Conservation (phyloP, 2,329 filamentous ascomycete genomes). For the Claviceps pazoutovae region DNA sequence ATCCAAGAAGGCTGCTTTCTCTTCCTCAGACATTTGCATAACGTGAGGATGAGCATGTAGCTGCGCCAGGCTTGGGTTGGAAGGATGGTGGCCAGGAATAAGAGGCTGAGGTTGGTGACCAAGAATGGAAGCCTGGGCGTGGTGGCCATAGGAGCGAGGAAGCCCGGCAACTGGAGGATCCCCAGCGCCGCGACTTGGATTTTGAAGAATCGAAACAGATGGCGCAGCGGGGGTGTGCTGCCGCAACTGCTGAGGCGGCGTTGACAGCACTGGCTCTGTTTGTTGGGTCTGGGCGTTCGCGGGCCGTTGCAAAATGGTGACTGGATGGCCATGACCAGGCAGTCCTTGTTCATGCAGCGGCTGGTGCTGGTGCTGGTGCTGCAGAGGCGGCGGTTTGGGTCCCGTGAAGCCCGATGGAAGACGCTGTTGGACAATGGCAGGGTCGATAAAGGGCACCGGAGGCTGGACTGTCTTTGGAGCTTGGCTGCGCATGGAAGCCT, state of each 20-base stretch:
- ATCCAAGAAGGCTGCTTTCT: constrained; percentile 69
- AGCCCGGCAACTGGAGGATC: constrained; percentile 26
- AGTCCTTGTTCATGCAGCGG: constrained; percentile 19
- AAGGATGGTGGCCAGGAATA: constrained; percentile 26
- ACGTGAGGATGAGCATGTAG: constrained; percentile 29
- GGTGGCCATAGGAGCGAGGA: constrained; percentile 26
- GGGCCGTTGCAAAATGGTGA: constrained; percentile 43
- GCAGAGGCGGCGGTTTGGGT: constrained; percentile 8
- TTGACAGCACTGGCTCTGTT: constrained; percentile 15
- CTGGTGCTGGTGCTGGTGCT: constrained; percentile 20
- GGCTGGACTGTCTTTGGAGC: constrained; percentile 33
- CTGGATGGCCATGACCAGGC: constrained; percentile 30
- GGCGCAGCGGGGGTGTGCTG: constrained; percentile 30
- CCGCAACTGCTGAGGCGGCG: constrained; percentile 13
- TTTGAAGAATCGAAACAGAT: constrained; percentile 67
- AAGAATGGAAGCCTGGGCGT: constrained; percentile 37
- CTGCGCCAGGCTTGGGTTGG: constrained; percentile 12
- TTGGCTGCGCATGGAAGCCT: constrained; percentile 76
- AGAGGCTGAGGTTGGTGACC: constrained; percentile 38
- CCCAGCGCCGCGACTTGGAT: constrained; percentile 51
- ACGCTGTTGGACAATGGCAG: constrained; percentile 15
- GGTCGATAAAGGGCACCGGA: constrained; percentile 21
- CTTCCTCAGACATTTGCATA: constrained; percentile 65
- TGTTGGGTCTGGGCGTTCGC: constrained; percentile 23
- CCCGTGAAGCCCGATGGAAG: constrained; percentile 12